Conservation (phyloP, 257 asterid species). For the Eustoma russellianum region DNA sequence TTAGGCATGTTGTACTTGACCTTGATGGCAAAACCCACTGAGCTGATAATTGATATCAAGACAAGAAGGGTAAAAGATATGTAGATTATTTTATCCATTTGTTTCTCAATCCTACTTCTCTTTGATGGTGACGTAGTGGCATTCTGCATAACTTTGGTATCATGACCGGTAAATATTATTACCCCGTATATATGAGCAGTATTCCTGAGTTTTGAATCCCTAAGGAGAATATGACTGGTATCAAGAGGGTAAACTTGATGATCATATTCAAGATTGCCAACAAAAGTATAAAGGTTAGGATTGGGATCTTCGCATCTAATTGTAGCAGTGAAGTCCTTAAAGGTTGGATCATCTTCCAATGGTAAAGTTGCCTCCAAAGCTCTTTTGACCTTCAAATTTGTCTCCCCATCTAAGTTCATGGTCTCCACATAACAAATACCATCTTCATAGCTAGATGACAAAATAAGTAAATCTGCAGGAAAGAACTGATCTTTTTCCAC, state of each 20-base stretch:
- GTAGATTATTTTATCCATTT: slow-evolving; percentile 49
- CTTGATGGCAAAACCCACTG: slow-evolving; percentile 27
- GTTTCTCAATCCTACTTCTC: slow-evolving; percentile 47
- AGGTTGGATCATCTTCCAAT: slow-evolving; percentile 29
- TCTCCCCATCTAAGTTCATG: slow-evolving; percentile 95
- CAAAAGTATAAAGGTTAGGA: slow-evolving; percentile 54
- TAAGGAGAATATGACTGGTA: slow-evolving; percentile 40
- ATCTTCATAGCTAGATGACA: slow-evolving; percentile 83
- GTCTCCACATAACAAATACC: slow-evolving; percentile 96
- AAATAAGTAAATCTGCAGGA: slow-evolving; percentile 84
- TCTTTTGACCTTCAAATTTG: slow-evolving; percentile 86
- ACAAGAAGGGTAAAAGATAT: slow-evolving; percentile 40
- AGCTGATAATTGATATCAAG: slow-evolving; percentile 31
- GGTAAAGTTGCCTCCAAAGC: slow-evolving; percentile 60
- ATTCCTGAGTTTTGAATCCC: slow-evolving; percentile 67
- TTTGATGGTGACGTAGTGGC: slow-evolving; percentile 55
- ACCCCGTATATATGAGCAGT: slow-evolving; percentile 45
- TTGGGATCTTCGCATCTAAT: slow-evolving; percentile 57
- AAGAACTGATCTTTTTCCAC: slow-evolving; percentile 85
- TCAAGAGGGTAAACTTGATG: slow-evolving; percentile 19
- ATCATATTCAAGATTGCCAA: slow-evolving; percentile 37
- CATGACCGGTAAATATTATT: slow-evolving; percentile 49
- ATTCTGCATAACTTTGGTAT: slow-evolving; percentile 49
- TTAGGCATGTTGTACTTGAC: slow-evolving; percentile 13
- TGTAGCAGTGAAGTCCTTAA: slow-evolving; percentile 26